These are phyloP conservation scores for Boletales sp. DNA, from an alignment of 768 basidiomycete species.

Conservation along the genomic window DNA sequence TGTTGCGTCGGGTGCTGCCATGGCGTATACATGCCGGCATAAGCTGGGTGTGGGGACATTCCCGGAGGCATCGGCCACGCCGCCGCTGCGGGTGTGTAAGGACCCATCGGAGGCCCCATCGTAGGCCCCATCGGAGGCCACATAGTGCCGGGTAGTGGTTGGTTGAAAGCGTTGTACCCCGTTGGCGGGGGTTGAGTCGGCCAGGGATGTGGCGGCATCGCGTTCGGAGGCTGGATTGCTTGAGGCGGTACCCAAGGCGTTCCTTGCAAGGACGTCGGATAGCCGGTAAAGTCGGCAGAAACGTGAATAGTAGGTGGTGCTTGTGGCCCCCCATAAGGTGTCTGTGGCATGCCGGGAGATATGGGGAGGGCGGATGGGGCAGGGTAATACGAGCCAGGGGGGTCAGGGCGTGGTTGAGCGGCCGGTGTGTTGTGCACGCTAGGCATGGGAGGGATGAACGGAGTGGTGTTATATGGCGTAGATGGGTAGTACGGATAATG, in stretches of 20 bases:
- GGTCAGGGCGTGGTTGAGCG: slow-evolving; percentile 18
- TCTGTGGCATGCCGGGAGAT: slow-evolving; percentile 11
- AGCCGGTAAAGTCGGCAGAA: slow-evolving; percentile 33
- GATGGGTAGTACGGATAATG: slow-evolving; percentile 38
- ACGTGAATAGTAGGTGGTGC: slow-evolving; percentile 7
- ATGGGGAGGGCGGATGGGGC: slow-evolving; percentile 28
- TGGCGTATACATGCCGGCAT: slow-evolving; percentile 18
- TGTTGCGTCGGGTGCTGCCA: slow-evolving; percentile 29
- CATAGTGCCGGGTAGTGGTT: slow-evolving; percentile 26
- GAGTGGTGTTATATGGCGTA: slow-evolving; percentile 36
- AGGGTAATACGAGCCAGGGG: slow-evolving; percentile 31
- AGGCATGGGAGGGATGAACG: slow-evolving; percentile 36
- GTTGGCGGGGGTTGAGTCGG: slow-evolving; percentile 16
- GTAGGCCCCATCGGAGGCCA: slow-evolving; percentile 22
- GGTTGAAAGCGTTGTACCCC: slow-evolving; percentile 28
- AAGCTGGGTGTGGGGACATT: slow-evolving; percentile 20
- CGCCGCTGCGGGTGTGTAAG: slow-evolving; percentile 23
- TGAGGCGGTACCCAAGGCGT: slow-evolving; percentile 26
- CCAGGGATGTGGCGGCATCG: slow-evolving; percentile 20
- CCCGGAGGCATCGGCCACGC: slow-evolving; percentile 26
- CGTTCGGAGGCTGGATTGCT: slow-evolving; percentile 19
- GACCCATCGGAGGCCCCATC: slow-evolving; percentile 13
- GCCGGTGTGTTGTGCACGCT: slow-evolving; percentile 24
- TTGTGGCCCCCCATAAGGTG: slow-evolving; percentile 8
- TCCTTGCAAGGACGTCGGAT: slow-evolving; percentile 21